Base-by-base conservation (phyloP, 2,329 filamentous ascomycete genomes). In the Botrytis elliptica region DNA sequence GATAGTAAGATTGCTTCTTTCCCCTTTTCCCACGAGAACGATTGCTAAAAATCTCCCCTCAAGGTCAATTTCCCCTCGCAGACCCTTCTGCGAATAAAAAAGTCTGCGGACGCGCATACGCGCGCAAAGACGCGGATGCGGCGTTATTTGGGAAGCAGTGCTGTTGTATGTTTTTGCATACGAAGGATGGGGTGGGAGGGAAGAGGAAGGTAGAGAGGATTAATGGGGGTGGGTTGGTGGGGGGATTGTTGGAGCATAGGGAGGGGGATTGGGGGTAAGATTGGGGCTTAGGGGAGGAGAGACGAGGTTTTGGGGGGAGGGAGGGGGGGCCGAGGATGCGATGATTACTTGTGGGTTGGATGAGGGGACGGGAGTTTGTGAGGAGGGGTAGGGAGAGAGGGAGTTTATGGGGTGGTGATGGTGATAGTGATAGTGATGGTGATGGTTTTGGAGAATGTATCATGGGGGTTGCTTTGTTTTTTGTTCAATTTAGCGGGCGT, bases 281-380 rank as follows among this genome's bases (percentile, higher is more conserved):
- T 33, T 59, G 29, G 29, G 57, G 12, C 9, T 33, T 3, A 18
- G 57, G 29, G 29, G 49, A 7, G 33, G 25, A 4, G 25, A 55
- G 12, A 55, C 20, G 16, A 46, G 46, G 4, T 60, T 70, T 36
- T 70, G 67, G 67, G 67, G 52, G 0, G 38, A 59, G 40, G 67
- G 67, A 20, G 36, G 25, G 8, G 67, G 38, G 1, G 67, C 67
- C 1, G 67, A 70, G 29, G 67, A 60, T 44, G 67, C 52, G 55
- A 44, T 60, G 67, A 46, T 70, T 70, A 70, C 52, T 33, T 70
- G 52, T 60, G 52, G 67, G 25, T 60, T 70, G 25, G 67, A 60
- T 59, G 52, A 59, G 49, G 67, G 52, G 52, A 70, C 52, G 33
- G 52, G 67, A 18, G 33, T 70, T 60, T 70, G 52, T 70, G 67